A percentile compares a stretch with the other conserved stretches of the same genome.
Evolutionary conservation across 257 asterid genomes (phyloP).

Genomic region (Fraxinus quadrangulata): DNA sequence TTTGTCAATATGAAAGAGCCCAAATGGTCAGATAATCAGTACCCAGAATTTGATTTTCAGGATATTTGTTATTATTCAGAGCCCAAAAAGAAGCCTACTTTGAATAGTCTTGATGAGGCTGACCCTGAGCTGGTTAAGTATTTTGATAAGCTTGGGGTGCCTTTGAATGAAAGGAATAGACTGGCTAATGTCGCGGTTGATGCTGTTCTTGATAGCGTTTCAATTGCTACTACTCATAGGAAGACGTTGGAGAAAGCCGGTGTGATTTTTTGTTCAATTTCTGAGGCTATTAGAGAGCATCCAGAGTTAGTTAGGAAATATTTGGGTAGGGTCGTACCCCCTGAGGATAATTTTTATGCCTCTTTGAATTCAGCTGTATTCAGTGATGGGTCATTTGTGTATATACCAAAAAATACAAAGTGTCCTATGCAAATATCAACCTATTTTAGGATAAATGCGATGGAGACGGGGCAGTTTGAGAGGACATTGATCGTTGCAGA

Average conservation of each 20-base stretch:
- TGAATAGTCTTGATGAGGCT: constrained; percentile 87
- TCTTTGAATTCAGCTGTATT: constrained; percentile 90
- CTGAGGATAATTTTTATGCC: constrained; percentile 83
- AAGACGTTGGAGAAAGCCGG: constrained; percentile 80
- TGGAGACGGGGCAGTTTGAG: constrained; percentile 98
- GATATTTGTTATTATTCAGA: constrained; percentile 77
- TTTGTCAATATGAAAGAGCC: constrained; percentile 78
- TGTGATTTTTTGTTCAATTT: constrained; percentile 90
- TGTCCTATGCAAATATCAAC: constrained; percentile 98
- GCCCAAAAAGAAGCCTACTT: constrained; percentile 85
- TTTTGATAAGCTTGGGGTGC: constrained; percentile 83
- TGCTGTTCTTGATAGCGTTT: constrained; percentile 93
- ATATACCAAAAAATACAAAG: constrained; percentile 74
- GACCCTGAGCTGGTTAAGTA: constrained; percentile 79
- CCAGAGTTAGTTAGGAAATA: constrained; percentile 78
- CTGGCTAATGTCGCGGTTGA: constrained; percentile 96
- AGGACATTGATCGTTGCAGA: constrained; percentile 93
- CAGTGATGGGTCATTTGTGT: constrained; percentile 97
- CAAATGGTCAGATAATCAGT: constrained; percentile 82
- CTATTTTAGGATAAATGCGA: constrained; percentile 88
- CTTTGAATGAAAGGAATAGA: constrained; percentile 81
- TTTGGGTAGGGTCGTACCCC: constrained; percentile 82
- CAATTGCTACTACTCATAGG: constrained; percentile 91
- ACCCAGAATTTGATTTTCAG: constrained; percentile 77
- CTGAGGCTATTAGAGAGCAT: constrained; percentile 84